phyloP scores from a whole-genome alignment of 371 early-diverging fungal species.

The Circinella umbellata region DNA sequence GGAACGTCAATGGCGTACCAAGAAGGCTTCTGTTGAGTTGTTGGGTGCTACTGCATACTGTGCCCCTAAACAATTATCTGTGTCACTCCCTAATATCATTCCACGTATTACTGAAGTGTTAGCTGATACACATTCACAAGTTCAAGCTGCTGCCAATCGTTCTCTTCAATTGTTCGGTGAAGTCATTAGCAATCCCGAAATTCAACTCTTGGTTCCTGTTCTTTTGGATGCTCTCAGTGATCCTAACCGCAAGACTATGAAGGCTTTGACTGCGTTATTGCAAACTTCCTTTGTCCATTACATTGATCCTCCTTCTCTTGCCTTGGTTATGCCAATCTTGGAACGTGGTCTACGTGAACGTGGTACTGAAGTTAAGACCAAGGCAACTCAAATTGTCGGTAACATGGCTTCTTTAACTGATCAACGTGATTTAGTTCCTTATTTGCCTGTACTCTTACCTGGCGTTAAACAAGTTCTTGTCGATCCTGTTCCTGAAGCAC shows the following conservation, averaged over 20 bases:
- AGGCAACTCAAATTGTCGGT: slow-evolving; percentile 96
- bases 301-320: slow-evolving; percentile 96
- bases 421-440: slow-evolving; percentile 88
- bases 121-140: slow-evolving; percentile 93
- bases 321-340: slow-evolving; percentile 93
- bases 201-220: slow-evolving; percentile 87
- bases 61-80: slow-evolving; percentile 94
- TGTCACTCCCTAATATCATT: slow-evolving; percentile 90
- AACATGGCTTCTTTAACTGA: slow-evolving; percentile 95
- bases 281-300: slow-evolving; percentile 97
- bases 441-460: slow-evolving; percentile 84
- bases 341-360: slow-evolving; percentile 93
- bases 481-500: slow-evolving; percentile 96
- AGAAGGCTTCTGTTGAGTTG: slow-evolving; percentile 95
- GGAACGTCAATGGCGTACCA: slow-evolving; percentile 95
- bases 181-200: slow-evolving; percentile 97
- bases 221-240: slow-evolving; percentile 90
- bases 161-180: slow-evolving; percentile 90
- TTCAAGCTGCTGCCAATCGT: slow-evolving; percentile 86
- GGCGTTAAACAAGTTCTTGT: slow-evolving; percentile 87
- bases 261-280: slow-evolving; percentile 84
- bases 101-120: slow-evolving; percentile 91
- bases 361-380: slow-evolving; percentile 88
- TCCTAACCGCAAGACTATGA: slow-evolving; percentile 84
- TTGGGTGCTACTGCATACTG: slow-evolving; percentile 95